phyloP scores from a whole-genome alignment of 495 filamentous ascomycete genomes.

The Penicillium nucicola region DNA sequence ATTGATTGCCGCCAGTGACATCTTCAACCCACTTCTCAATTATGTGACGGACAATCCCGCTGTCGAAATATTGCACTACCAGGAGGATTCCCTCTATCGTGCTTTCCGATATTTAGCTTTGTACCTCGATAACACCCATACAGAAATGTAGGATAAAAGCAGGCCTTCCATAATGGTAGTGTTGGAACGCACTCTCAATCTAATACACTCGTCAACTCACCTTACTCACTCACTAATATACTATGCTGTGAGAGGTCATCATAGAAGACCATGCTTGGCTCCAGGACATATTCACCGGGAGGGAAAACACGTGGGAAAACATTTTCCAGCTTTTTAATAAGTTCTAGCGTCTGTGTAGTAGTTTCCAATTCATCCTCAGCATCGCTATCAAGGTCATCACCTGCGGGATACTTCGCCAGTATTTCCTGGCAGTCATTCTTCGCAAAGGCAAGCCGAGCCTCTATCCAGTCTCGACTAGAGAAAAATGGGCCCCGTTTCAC shows the following conservation, averaged over 20 bases:
- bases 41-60: too few relatives aligned
- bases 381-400: slow-evolving; percentile 4
- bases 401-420: neutral
- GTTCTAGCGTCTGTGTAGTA: neutral
- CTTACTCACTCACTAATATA: slow-evolving; percentile 45
- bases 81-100: too few relatives aligned
- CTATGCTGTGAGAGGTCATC: slow-evolving; percentile 47
- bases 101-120: too few relatives aligned
- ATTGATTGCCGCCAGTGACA: too few relatives aligned
- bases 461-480: neutral
- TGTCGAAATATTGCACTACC: too few relatives aligned
- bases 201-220: slow-evolving; percentile 42
- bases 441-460: neutral
- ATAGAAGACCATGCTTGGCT: slow-evolving; percentile 21
- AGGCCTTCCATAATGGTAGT: slow-evolving; percentile 45
- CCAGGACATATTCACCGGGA: neutral
- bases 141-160: slow-evolving; percentile 45
- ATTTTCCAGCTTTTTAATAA: neutral
- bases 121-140: too few relatives aligned
- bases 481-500: neutral
- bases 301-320: neutral
- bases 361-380: neutral
- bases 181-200: slow-evolving; percentile 54
- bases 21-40: too few relatives aligned
- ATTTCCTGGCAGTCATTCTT: neutral